These are phyloP conservation scores for Gentiana straminea DNA, from an alignment of 257 asterid genomes.

Conservation along the genomic window DNA sequence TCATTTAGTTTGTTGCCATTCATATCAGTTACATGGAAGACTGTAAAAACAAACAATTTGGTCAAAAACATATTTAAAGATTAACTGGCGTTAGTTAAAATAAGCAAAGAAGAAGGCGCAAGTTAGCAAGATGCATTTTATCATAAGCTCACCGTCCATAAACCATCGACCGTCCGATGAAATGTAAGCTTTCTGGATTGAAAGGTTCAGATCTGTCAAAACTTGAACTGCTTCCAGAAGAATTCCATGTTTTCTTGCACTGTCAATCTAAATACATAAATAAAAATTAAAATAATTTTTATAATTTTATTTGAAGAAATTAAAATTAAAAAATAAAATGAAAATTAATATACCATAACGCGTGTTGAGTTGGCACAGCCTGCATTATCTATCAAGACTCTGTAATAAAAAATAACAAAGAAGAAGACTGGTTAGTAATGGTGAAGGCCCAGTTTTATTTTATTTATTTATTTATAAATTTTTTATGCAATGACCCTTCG, in stretches of 20 bases:
- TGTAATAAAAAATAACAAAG: conserved; percentile 21
- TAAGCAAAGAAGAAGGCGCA: conserved; percentile 5
- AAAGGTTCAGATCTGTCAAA: conserved; percentile 87
- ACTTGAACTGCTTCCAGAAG: conserved; percentile 96
- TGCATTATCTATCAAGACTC: conserved; percentile 97
- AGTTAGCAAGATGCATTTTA: conserved; percentile 8
- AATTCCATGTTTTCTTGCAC: conserved; percentile 78
- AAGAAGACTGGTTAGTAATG: conserved; percentile 19
- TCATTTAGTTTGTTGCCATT: conserved; percentile 88
- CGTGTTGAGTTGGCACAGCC: conserved; percentile 77
- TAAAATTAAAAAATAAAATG: neutral
- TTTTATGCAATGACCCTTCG: neutral
- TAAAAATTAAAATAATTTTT: neutral
- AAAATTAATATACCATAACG: conserved; percentile 46
- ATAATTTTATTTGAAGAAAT: neutral
- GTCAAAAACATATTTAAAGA: neutral
- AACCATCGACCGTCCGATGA: conserved; percentile 97
- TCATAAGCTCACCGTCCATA: conserved; percentile 70
- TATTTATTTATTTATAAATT: conserved; percentile 10
- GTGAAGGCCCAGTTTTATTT: conserved; percentile 11
- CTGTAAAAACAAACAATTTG: conserved; percentile 30
- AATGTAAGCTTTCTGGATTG: conserved; percentile 84
- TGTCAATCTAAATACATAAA: conserved; percentile 49
- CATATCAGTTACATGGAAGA: conserved; percentile 91
- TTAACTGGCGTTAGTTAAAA: neutral